phyloP scores from a whole-genome alignment of 768 basidiomycete genomes.

The Symmetrospora coprosmae region DNA sequence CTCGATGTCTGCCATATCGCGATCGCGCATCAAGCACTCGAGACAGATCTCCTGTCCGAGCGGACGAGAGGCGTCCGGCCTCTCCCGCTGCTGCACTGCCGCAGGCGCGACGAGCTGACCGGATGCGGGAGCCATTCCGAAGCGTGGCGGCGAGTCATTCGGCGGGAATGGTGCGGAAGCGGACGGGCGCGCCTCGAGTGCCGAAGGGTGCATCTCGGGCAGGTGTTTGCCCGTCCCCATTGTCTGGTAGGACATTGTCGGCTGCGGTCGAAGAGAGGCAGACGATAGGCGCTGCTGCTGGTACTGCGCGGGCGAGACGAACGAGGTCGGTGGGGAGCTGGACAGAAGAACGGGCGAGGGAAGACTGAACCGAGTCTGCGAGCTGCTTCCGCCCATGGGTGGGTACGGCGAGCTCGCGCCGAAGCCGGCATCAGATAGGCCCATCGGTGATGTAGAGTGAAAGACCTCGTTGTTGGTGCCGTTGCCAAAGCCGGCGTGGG shows the following conservation, averaged over 20 bases:
- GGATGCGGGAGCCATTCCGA: not conserved
- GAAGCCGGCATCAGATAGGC: constrained; percentile 6
- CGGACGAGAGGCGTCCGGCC: constrained; percentile 12
- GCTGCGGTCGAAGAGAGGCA: not conserved
- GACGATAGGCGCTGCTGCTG: not conserved
- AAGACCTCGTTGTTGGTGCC: no score
- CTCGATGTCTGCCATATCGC: constrained; percentile 92
- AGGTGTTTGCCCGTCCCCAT: not conserved
- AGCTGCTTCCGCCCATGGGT: not conserved
- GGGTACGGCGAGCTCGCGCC: constrained; percentile 17
- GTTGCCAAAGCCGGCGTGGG: no score
- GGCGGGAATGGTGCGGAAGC: constrained; percentile 23
- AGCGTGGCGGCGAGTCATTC: not conserved
- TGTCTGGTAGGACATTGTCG: not conserved
- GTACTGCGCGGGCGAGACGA: not conserved
- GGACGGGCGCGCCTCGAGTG: constrained; percentile 18
- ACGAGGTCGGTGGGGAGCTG: not conserved
- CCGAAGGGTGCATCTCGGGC: constrained; percentile 22
- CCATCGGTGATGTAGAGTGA: no score
- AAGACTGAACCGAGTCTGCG: not conserved
- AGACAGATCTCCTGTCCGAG: constrained; percentile 59
- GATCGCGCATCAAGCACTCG: constrained; percentile 96
- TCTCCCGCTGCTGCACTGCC: constrained; percentile 11
- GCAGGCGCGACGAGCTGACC: not conserved
- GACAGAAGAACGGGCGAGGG: not conserved